Evolutionary conservation across 164 flowering plant species (phyloP), one percentile per base, ranked within the genome.

Genomic region (Sedum album): DNA sequence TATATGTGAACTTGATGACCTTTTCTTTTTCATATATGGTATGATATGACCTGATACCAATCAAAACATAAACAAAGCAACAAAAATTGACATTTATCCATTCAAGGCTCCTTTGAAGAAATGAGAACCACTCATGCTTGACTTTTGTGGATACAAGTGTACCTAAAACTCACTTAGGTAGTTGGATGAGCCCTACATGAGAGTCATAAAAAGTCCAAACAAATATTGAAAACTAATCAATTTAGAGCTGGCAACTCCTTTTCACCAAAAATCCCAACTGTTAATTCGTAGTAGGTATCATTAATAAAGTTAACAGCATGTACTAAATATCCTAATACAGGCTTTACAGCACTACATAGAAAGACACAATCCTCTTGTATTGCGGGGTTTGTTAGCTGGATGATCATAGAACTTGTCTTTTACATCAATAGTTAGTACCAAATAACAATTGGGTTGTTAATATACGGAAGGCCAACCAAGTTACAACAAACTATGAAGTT

Each of bases 221-320:
- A n/a, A 18, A 49, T n/a, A 25, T 49, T 49, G 55, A 49, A 49
- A 49, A 49, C 21, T n/a, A 49, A 49, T 49, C 55, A 2, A 49
- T 4, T 49, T 49, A 49, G 55, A 49, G 55, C 8, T 49, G 55
- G 55, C 55, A 49, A 49, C 55, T 20, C 23, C 23, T 13, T 20
- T 49, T 49, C 55, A 55, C 60, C 60, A 55, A 15, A 55, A 55
- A 55, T 49, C 60, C 60, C 60, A 55, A 55, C 60, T 26, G 31
- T 55, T 23, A 55, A 21, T 55, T 55, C 1, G 48, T 6, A 51
- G 57, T 18, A 21, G 57, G 57, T 51, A 5, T 51, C 57, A 51
- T n/a, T 25, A 5, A 23, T 55, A 30, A 55, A 23, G 9, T 55
- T 55, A 3, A 10, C 31, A 55, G 7, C 31, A 55, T 6, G 14